These are phyloP conservation scores for Mariannaea sp. DNA, from an alignment of 2,329 filamentous ascomycete genomes.

Conservation along the genomic window DNA sequence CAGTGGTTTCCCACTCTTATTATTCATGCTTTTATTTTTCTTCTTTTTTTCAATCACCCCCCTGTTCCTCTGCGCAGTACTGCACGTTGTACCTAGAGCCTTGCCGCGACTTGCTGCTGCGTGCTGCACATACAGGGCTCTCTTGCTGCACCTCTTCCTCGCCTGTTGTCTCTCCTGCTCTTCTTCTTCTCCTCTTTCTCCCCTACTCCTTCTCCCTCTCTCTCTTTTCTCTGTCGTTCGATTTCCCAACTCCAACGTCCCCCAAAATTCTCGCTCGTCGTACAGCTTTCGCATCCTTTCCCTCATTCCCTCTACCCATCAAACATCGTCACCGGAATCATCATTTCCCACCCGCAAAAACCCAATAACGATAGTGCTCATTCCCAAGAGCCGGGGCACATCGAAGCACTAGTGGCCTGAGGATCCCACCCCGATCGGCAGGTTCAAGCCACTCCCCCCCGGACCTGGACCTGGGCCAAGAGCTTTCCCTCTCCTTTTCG, in stretches of 20 bases:
- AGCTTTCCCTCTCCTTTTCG: slow-evolving; percentile 45
- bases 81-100: background rate
- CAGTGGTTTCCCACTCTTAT: background rate
- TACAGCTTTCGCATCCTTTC: slow-evolving; percentile 11
- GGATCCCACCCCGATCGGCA: slow-evolving; percentile 44
- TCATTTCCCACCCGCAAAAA: slow-evolving; percentile 7
- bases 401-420: slow-evolving; percentile 40
- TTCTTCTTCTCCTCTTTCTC: slow-evolving; percentile 18
- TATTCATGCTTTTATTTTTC: background rate
- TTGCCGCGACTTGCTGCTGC: slow-evolving; percentile 6
- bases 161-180: slow-evolving; percentile 26
- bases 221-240: slow-evolving; percentile 18
- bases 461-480: slow-evolving; percentile 34
- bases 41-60: background rate
- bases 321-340: background rate
- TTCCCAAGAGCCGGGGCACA: slow-evolving; percentile 29
- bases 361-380: slow-evolving; percentile 24
- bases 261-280: background rate
- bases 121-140: slow-evolving; percentile 11
- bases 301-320: slow-evolving; percentile 2
- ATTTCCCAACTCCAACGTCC: slow-evolving; percentile 11
- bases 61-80: background rate
- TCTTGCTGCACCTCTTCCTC: slow-evolving; percentile 22
- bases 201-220: slow-evolving; percentile 20
- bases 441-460: slow-evolving; percentile 41